These are phyloP conservation scores for Saturnispora serradocipensis DNA, from an alignment of 805 yeast genomes.

Conservation along the genomic window DNA sequence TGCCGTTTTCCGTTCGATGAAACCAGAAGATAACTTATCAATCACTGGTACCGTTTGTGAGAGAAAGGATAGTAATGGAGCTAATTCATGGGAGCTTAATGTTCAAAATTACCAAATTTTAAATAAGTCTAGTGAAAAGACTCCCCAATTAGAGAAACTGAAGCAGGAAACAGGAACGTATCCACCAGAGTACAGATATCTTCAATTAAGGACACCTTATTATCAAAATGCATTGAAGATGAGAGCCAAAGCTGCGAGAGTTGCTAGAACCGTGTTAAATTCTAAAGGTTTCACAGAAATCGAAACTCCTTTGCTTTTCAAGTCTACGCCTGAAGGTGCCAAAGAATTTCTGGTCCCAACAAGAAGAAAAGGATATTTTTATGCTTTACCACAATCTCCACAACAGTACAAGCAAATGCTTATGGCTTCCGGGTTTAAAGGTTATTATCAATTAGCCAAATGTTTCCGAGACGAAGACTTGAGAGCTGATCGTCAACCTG, in stretches of 20 bases:
- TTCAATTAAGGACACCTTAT: conserved; percentile 60
- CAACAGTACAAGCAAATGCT: conserved; percentile 93
- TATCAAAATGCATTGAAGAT: conserved; percentile 48
- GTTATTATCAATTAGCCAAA: conserved; percentile 83
- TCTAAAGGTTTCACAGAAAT: conserved; percentile 57
- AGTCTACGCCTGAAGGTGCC: conserved; percentile 98
- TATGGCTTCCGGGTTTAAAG: conserved; percentile 86
- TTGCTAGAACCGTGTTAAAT: conserved; percentile 31
- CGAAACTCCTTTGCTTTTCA: conserved; percentile 88
- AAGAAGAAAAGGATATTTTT: conserved; percentile 49
- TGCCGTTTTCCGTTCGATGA: conserved; percentile 33
- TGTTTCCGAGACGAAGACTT: conserved; percentile 96
- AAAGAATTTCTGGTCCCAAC: conserved; percentile 93
- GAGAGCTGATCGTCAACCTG: conserved; percentile 93
- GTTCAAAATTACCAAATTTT: conserved; percentile 44
- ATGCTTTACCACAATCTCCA: conserved; percentile 95
- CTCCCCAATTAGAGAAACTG: conserved; percentile 58
- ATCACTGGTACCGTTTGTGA: conserved; percentile 45
- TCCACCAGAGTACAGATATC: conserved; percentile 74
- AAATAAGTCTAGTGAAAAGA: conserved; percentile 49
- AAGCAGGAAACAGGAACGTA: conserved; percentile 46
- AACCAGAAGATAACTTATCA: conserved; percentile 68
- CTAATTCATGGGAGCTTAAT: conserved; percentile 45
- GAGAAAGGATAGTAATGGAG: conserved; percentile 17
- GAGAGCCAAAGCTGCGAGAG: conserved; percentile 46